Conservation (phyloP, 352 stramenopile genomes). For the Globisporangium splendens region DNA sequence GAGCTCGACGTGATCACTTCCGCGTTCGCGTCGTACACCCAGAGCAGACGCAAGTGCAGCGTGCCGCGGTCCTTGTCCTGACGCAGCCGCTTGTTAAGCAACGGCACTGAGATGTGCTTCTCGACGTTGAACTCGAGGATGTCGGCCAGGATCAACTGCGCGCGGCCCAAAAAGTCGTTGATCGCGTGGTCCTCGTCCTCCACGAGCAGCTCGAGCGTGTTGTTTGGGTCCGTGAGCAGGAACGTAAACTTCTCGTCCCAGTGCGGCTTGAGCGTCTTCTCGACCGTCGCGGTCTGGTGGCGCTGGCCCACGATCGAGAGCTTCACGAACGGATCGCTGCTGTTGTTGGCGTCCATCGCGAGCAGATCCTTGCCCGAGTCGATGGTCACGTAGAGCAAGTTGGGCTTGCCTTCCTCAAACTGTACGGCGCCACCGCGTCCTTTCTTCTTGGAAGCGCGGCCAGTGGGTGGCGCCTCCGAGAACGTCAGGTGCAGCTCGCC, state of each 20-base stretch:
- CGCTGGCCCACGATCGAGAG: constrained; percentile 69
- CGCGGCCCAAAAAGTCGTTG: constrained; percentile 70
- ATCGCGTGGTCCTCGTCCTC: constrained; percentile 68
- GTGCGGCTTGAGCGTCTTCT: constrained; percentile 72
- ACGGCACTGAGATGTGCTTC: constrained; percentile 35
- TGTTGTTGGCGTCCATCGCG: constrained; percentile 73
- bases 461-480: constrained; percentile 7
- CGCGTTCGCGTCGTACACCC: constrained; percentile 45
- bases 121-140: constrained; percentile 43
- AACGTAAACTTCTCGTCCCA: constrained; percentile 76
- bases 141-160: constrained; percentile 46
- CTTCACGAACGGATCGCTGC: constrained; percentile 86
- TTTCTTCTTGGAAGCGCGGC: constrained; percentile 4
- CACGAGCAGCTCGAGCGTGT: constrained; percentile 53
- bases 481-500: constrained; percentile 56
- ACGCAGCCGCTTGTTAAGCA: constrained; percentile 53
- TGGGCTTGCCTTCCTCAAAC: constrained; percentile 25
- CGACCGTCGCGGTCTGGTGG: constrained; percentile 56
- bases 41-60: constrained; percentile 49
- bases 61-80: constrained; percentile 55
- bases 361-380: constrained; percentile 75
- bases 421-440: background rate
- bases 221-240: constrained; percentile 33
- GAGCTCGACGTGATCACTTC: constrained; percentile 35
- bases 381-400: constrained; percentile 68